phyloP scores from a whole-genome alignment of 441 rosid genomes.

The Syzygium malaccense region DNA sequence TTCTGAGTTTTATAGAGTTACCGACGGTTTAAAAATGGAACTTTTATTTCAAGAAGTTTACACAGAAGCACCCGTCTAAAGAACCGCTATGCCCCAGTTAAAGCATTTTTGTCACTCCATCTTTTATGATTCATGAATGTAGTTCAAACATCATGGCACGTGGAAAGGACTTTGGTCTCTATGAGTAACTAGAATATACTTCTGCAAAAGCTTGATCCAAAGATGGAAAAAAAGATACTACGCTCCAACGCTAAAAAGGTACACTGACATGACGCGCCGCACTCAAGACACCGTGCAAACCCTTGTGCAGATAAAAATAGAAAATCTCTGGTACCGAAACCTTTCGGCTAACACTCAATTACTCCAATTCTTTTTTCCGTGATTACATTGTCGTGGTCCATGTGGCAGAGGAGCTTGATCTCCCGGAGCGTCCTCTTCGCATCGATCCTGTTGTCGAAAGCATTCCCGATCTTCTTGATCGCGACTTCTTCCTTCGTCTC shows the following conservation, averaged over 20 bases:
- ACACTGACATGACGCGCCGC: background rate
- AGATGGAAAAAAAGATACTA: background rate
- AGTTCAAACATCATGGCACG: background rate
- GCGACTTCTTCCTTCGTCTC: conserved; percentile 10
- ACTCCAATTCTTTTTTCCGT: background rate
- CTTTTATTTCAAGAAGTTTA: background rate
- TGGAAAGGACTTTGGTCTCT: background rate
- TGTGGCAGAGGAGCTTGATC: conserved; percentile 12
- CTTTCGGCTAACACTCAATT: background rate
- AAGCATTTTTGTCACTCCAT: background rate
- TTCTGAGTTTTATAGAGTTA: background rate
- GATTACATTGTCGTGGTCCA: conserved; percentile 14
- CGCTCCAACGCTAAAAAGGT: background rate
- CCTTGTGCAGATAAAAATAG: background rate
- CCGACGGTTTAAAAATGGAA: background rate
- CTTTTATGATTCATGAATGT: background rate
- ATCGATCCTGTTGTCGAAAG: conserved; percentile 9
- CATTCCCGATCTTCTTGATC: conserved; percentile 12
- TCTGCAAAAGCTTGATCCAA: background rate
- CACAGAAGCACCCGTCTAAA: background rate
- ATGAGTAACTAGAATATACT: background rate
- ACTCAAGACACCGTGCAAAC: background rate
- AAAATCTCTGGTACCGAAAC: background rate
- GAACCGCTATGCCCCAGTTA: background rate
- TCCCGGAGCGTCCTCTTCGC: conserved; percentile 14